These are phyloP conservation scores for Rubia balearica DNA, from an alignment of 305 asterid species.

Conservation along the genomic window DNA sequence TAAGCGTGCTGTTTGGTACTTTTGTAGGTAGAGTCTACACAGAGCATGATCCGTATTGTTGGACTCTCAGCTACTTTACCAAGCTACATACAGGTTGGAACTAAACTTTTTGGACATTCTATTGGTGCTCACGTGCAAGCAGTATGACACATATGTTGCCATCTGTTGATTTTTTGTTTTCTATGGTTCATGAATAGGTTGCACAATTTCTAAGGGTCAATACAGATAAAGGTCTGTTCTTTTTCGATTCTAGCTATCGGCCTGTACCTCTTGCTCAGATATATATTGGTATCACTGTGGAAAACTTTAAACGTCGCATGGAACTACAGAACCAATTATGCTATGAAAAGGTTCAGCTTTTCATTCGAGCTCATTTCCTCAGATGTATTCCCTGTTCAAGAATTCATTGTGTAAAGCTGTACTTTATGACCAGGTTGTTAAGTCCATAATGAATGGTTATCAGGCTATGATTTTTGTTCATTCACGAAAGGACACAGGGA, in stretches of 20 bases:
- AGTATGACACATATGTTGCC: neutral
- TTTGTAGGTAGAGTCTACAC: slow-evolving; percentile 91
- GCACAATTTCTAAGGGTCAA: slow-evolving; percentile 96
- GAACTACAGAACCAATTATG: slow-evolving; percentile 83
- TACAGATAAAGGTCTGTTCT: slow-evolving; percentile 84
- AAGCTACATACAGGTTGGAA: slow-evolving; percentile 81
- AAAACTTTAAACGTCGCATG: slow-evolving; percentile 69
- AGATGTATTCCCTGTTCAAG: slow-evolving; percentile 12
- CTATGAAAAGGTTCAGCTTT: slow-evolving; percentile 64
- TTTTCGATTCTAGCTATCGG: slow-evolving; percentile 91
- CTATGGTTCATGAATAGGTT: slow-evolving; percentile 49
- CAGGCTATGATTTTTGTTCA: slow-evolving; percentile 99
- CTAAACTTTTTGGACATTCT: neutral
- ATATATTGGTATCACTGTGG: slow-evolving; percentile 86
- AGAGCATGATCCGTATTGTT: slow-evolving; percentile 96
- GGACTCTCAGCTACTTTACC: slow-evolving; percentile 99
- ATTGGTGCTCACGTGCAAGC: neutral
- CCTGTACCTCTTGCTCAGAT: slow-evolving; percentile 98
- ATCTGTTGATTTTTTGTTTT: slow-evolving; percentile 1
- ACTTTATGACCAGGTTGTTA: slow-evolving; percentile 54
- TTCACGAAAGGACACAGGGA: slow-evolving; percentile 94
- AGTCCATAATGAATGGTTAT: slow-evolving; percentile 79
- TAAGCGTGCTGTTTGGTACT: slow-evolving; percentile 20
- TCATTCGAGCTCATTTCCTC: slow-evolving; percentile 21
- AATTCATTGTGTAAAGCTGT: slow-evolving; percentile 13